Evolutionary conservation across 164 flowering plant species (phyloP).

Genomic region (Paratinospora sagittata): DNA sequence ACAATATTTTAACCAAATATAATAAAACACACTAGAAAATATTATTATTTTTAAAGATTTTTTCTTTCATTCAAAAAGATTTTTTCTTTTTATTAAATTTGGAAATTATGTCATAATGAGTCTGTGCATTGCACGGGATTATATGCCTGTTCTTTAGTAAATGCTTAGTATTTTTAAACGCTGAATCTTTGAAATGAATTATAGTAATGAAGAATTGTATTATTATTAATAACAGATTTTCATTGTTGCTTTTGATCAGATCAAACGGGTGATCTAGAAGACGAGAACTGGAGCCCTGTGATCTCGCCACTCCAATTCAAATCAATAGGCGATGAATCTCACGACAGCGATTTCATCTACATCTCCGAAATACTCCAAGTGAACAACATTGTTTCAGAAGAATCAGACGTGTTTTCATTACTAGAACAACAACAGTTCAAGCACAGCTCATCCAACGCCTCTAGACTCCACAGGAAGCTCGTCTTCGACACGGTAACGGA

Average conservation of each 20-base stretch:
- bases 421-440: constrained; percentile 61
- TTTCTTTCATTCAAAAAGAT: too few species aligned
- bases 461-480: constrained; percentile 56
- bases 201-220: too few species aligned
- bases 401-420: constrained; percentile 39
- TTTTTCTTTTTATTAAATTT: too few species aligned
- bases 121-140: too few species aligned
- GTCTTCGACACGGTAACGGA: constrained; percentile 68
- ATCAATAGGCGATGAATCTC: constrained; percentile 18
- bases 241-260: constrained; percentile 23
- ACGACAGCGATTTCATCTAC: constrained; percentile 50
- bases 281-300: constrained; percentile 17
- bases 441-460: constrained; percentile 34
- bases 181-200: too few species aligned
- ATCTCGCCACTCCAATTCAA: constrained; percentile 21
- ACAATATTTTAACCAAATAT: too few species aligned
- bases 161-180: too few species aligned
- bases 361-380: constrained; percentile 61
- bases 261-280: constrained; percentile 12
- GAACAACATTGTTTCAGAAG: constrained; percentile 39
- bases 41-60: too few species aligned
- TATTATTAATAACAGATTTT: too few species aligned
- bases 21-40: too few species aligned
- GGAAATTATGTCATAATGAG: too few species aligned
- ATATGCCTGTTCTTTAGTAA: too few species aligned